phyloP scores from a whole-genome alignment of 2,329 filamentous ascomycete species.

The Trichoderma sp. region DNA sequence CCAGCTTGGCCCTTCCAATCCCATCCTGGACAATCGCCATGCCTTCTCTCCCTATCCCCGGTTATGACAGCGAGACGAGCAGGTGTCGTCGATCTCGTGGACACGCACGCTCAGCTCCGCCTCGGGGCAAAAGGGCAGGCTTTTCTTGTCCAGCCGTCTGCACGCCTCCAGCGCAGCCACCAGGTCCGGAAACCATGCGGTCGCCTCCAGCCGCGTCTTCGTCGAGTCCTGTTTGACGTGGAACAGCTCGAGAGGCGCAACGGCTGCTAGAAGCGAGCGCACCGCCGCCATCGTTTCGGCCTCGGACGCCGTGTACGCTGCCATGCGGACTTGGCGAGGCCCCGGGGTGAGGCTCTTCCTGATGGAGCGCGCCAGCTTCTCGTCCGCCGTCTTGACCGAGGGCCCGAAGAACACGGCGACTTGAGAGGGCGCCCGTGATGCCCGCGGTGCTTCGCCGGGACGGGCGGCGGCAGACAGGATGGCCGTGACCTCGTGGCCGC shows the following conservation, averaged over 20 bases:
- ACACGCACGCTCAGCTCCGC: slow-evolving; percentile 41
- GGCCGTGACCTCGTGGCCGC: slow-evolving; percentile 3
- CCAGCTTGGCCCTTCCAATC: too few relatives aligned
- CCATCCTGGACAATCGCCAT: too few relatives aligned
- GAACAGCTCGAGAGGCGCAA: slow-evolving; percentile 41
- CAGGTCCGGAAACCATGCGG: slow-evolving; percentile 42
- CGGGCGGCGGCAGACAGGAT: slow-evolving; percentile 22
- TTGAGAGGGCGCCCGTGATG: background rate
- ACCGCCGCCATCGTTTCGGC: slow-evolving; percentile 31
- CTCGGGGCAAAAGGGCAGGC: slow-evolving; percentile 35
- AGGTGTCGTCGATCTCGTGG: slow-evolving; percentile 35
- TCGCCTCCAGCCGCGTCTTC: slow-evolving; percentile 40
- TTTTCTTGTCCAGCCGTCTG: slow-evolving; percentile 27
- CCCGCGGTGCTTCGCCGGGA: background rate
- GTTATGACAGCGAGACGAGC: slow-evolving; percentile 39
- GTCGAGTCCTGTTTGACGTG: slow-evolving; percentile 27
- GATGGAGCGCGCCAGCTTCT: background rate
- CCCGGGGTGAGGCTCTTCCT: background rate
- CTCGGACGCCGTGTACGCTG: slow-evolving; percentile 23
- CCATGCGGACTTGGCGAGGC: slow-evolving; percentile 3
- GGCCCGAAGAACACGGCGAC: slow-evolving; percentile 6
- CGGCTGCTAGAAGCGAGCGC: slow-evolving; percentile 34
- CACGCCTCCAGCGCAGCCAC: slow-evolving; percentile 38
- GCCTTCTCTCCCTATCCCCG: too few relatives aligned
- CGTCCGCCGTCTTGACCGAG: background rate